Base-by-base conservation (phyloP, 2,329 filamentous ascomycete species). In the Beauveria sp. region DNA sequence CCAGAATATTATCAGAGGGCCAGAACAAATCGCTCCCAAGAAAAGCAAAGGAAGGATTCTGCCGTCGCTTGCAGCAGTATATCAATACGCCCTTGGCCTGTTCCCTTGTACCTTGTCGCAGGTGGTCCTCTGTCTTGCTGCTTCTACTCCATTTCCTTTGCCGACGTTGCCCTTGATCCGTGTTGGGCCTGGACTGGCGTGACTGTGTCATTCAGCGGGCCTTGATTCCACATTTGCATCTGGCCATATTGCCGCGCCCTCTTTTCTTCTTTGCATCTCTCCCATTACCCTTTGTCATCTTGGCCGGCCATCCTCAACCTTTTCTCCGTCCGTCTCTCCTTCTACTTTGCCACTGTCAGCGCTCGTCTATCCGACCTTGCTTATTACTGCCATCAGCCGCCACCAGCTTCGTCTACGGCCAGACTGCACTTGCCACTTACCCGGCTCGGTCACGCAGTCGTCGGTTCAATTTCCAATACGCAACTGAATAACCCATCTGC, bases 131-230 rank as follows among this genome's bases (percentile, higher is more conserved):
- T 43, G 56, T 50, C 46, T 49, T 51, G 34, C 26, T 16, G 8
- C 46, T 30, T 52, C 34, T 14, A 16, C 57, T 59, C 57, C 26
- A 12, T 46, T 34, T 26, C 38, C 8, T 47, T 24, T 49, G 28
- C 55, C 42, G 54, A 38, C 54, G 10, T 40, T 42, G 45, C 45
- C 30, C 45, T 57, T 34, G 28, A 20, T 50, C 50, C 28, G 40
- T 53, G 34, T 60, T 53, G 42, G 49, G 58, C 28, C 58, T 46
- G 58, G 42, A 52, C 58, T 60, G 58, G 58, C 49, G 30, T 60
- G 58, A 60, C 58, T 54, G 45, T 59, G 58, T 60, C 58, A 60
- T 43, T 60, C 49, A 22, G 49, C 58, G 47, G 34, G 46, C 45
- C 46, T 43, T 30, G 34, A 58, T 58, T 47, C 56, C 56, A 58